Evolutionary conservation across 2,329 filamentous ascomycete species (phyloP).

Genomic region (Celoporthe dispersa): DNA sequence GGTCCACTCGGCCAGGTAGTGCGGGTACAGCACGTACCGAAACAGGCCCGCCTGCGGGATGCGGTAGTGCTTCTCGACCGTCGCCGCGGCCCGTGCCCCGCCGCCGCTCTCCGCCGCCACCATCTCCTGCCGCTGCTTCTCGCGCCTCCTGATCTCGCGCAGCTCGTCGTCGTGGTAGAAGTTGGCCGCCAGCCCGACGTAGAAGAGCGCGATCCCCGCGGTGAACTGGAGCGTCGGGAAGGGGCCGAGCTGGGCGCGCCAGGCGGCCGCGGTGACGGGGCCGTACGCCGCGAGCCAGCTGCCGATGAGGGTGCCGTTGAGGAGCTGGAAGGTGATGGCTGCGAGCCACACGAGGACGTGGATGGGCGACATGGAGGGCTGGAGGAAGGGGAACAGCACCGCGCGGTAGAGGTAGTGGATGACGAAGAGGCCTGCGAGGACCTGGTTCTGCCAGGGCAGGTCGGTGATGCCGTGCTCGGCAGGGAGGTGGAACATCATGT

Average conservation of each 20-base stretch:
- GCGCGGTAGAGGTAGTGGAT: slow-evolving; percentile 94
- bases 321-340: slow-evolving; percentile 75
- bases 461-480: slow-evolving; percentile 57
- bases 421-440: slow-evolving; percentile 72
- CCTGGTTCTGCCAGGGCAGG: slow-evolving; percentile 78
- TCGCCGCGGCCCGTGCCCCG: slow-evolving; percentile 35
- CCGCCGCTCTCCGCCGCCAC: slow-evolving; percentile 39
- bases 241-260: slow-evolving; percentile 46
- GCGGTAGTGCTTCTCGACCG: slow-evolving; percentile 82
- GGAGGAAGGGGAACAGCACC: slow-evolving; percentile 77
- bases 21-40: slow-evolving; percentile 80
- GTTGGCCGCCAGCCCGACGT: slow-evolving; percentile 76
- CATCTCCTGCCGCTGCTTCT: slow-evolving; percentile 61
- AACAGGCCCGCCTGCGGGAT: slow-evolving; percentile 86
- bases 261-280: slow-evolving; percentile 60
- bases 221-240: slow-evolving; percentile 52
- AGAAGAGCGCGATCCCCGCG: slow-evolving; percentile 75
- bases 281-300: slow-evolving; percentile 85
- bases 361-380: slow-evolving; percentile 92
- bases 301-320: slow-evolving; percentile 78
- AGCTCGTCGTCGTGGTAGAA: slow-evolving; percentile 90
- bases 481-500: slow-evolving; percentile 75
- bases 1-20: slow-evolving; percentile 96
- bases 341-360: slow-evolving; percentile 68
- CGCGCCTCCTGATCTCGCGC: slow-evolving; percentile 79